phyloP scores from a whole-genome alignment of 306 rosid species.

The Psophocarpus tetragonolobus region DNA sequence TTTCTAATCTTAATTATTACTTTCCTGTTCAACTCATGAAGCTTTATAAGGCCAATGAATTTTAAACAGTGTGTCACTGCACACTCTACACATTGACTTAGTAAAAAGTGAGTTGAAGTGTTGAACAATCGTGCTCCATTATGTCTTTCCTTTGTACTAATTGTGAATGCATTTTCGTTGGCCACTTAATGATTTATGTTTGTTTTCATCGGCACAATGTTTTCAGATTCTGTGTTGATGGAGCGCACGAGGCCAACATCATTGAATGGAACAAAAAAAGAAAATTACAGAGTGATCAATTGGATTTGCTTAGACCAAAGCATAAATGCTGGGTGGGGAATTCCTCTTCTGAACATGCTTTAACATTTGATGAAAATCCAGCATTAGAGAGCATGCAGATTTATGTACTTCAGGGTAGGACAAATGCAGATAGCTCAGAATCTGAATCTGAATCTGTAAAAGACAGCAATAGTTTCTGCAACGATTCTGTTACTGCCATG shows the following conservation, averaged over 20 bases:
- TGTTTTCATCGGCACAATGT: neutral
- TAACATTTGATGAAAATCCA: conserved; percentile 29
- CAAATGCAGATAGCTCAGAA: conserved; percentile 29
- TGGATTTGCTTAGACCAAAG: conserved; percentile 58
- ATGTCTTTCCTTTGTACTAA: neutral
- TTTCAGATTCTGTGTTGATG: conserved; percentile 41
- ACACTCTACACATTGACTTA: neutral
- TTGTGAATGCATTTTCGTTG: neutral
- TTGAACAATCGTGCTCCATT: neutral
- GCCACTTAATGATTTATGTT: neutral
- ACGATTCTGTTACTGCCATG: conserved; percentile 49
- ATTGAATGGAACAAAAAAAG: conserved; percentile 58
- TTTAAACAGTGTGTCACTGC: neutral
- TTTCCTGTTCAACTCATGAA: neutral
- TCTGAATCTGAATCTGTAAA: conserved; percentile 43
- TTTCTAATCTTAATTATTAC: neutral
- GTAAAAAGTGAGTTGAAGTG: neutral
- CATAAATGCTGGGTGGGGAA: conserved; percentile 50
- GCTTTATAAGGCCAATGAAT: neutral
- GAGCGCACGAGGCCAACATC: neutral
- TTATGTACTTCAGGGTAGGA: conserved; percentile 8
- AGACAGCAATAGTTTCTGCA: conserved; percentile 53
- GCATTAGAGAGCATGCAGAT: conserved; percentile 27
- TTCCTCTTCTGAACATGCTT: conserved; percentile 31
- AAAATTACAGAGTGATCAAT: conserved; percentile 52